Conservation (phyloP, 139 green algal genomes). For the Raphidocelis subcapitata region DNA sequence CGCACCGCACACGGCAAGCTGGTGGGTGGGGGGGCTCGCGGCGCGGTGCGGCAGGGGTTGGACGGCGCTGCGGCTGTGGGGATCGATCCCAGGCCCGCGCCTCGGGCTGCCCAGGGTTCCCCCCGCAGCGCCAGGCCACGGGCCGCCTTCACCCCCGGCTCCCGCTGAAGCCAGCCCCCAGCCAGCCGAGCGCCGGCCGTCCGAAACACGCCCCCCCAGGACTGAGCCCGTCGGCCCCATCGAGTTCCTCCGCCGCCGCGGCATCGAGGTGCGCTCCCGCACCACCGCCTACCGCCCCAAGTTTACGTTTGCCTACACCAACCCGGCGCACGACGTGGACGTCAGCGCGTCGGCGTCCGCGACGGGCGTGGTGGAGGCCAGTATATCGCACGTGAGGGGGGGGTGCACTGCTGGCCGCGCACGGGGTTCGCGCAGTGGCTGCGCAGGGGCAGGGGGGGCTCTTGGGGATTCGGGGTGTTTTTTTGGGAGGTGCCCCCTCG, state of each 20-base stretch:
- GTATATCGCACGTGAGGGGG: constrained; percentile 40
- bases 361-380: constrained; percentile 45
- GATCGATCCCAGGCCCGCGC: too few species aligned
- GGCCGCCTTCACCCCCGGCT: neutral
- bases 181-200: neutral
- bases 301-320: constrained; percentile 58
- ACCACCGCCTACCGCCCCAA: neutral
- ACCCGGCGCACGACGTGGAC: constrained; percentile 61
- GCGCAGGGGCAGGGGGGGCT: neutral
- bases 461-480: too few species aligned
- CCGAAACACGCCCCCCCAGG: neutral
- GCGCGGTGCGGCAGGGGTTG: too few species aligned
- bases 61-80: neutral
- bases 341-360: constrained; percentile 46
- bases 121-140: too few species aligned
- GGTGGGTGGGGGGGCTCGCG: neutral
- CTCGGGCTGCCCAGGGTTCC: too few species aligned
- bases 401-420: neutral
- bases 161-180: neutral
- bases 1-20: constrained; percentile 3
- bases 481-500: neutral
- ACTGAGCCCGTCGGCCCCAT: constrained; percentile 29
- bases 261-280: constrained; percentile 24
- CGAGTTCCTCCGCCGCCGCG: constrained; percentile 20
- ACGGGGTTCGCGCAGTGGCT: too few species aligned